Conservation (phyloP, 1,284 basidiomycete genomes). For the Cutaneotrichosporon curvatum region DNA sequence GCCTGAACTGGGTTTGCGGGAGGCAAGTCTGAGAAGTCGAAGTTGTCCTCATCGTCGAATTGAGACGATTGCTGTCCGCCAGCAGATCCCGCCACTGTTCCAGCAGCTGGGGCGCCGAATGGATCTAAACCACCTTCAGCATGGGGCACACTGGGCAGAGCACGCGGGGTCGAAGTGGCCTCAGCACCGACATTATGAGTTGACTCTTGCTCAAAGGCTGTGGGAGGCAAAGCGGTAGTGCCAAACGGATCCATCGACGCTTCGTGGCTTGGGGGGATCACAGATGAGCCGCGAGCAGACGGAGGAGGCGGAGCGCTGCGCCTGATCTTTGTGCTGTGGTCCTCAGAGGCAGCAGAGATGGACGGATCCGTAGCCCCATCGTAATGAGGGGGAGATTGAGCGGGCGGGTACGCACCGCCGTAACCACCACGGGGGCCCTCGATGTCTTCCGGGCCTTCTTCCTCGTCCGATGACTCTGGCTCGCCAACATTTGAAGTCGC, state of each 20-base stretch:
- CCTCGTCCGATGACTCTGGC: slow-evolving; percentile 31
- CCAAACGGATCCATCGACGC: too few relatives aligned
- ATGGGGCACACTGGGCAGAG: too few relatives aligned
- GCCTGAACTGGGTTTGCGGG: slow-evolving; percentile 44
- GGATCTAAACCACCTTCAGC: neutral
- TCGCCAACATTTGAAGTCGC: slow-evolving; percentile 1
- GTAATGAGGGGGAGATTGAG: too few relatives aligned
- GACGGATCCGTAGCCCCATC: too few relatives aligned
- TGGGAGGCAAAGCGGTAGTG: too few relatives aligned
- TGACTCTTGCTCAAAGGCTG: too few relatives aligned
- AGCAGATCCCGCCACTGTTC: neutral
- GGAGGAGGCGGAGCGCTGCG: slow-evolving; percentile 42
- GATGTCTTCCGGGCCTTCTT: slow-evolving; percentile 46
- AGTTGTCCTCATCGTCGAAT: slow-evolving; percentile 80
- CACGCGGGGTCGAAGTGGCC: neutral
- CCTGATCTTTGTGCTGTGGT: slow-evolving; percentile 17
- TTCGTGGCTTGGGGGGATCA: too few relatives aligned
- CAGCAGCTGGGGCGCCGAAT: slow-evolving; percentile 1
- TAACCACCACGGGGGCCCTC: too few relatives aligned
- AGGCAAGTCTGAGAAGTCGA: slow-evolving; percentile 63
- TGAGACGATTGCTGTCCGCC: neutral
- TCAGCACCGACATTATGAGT: too few relatives aligned
- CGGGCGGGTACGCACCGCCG: too few relatives aligned
- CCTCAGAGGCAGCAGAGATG: too few relatives aligned
- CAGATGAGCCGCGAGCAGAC: too few relatives aligned